phyloP scores from a whole-genome alignment of 2,329 filamentous ascomycete genomes.

The Botrytis byssoidea region DNA sequence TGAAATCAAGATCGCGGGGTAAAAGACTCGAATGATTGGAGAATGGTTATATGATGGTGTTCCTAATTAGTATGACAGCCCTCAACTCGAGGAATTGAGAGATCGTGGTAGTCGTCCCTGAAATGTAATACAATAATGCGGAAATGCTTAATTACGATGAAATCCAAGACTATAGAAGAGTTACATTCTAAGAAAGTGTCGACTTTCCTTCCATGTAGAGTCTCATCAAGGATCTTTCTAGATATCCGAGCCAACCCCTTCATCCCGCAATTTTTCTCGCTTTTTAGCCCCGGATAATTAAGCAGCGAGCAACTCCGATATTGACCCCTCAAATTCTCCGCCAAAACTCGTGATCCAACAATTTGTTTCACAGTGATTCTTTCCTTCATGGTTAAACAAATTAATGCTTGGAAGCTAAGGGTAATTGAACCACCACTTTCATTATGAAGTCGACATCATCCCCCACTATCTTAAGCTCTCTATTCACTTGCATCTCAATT shows the following conservation, averaged over 20 bases:
- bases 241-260: slow-evolving; percentile 11
- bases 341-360: slow-evolving; percentile 20
- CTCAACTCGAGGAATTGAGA: neutral
- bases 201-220: neutral
- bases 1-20: slow-evolving; percentile 14
- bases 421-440: neutral
- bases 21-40: neutral
- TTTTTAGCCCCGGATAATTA: slow-evolving; percentile 22
- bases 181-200: neutral
- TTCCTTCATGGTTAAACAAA: neutral
- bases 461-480: slow-evolving; percentile 2
- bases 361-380: neutral
- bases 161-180: neutral
- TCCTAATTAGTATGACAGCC: neutral
- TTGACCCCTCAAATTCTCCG: slow-evolving; percentile 20
- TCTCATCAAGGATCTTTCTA: neutral
- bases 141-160: neutral
- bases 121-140: neutral
- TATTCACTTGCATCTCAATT: slow-evolving; percentile 6
- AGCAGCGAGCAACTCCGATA: slow-evolving; percentile 11
- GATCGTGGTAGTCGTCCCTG: neutral
- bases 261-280: slow-evolving; percentile 11
- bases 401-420: neutral
- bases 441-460: neutral
- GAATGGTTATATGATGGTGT: neutral